Evolutionary conservation across 805 yeast species (phyloP), one percentile per base, ranked within the genome.

Genomic region (Sugiyamaella mastotermitis): DNA sequence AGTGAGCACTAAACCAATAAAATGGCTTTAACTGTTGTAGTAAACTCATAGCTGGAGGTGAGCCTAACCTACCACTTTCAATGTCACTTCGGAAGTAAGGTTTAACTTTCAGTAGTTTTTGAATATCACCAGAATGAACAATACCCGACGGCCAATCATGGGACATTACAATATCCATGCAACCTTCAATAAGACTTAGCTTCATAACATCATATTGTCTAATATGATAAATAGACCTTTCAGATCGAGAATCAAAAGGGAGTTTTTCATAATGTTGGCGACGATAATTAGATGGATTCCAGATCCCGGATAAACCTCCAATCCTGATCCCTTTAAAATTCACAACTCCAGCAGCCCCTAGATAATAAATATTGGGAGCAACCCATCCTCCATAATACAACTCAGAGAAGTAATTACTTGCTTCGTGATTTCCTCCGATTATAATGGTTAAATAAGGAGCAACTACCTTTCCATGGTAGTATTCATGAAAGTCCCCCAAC

Each of bases 131-230:
- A 56, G 72, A 61, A 4, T 74, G 60, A 30, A 71, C 81, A 7
- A 88, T 78, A 3, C 83, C 84, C 28, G 69, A 78, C 0, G 98
- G 98, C 98, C 98, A 92, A 63, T 92, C 98, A 59, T 92, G 98
- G 22, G 84, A 74, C 37, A 90, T 43, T 55, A 81, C 67, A 1
- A 87, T 55, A 48, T 84, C 83, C 4, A 76, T 33, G 9, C 42
- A 50, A 49, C 42, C 51, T 34, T 42, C 72, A 49, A 50, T 72
- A 47, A 48, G 65, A 16, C 45, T 60, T 48, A 85, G 60, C 45
- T 81, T 82, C 25, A 76, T 46, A 39, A 72, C 74, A 40, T 81
- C 66, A 20, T 68, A 68, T 33, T 82, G 72, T 25, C 88, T 73
- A 36, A 80, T 76, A 58, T 92, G 96, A 59, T 83, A 84, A 0